A percentile compares a stretch with the other conserved stretches of the same genome.
These are phyloP conservation scores for Candida rishiriensis DNA, from an alignment of 805 yeast genomes.

Conservation along the genomic window DNA sequence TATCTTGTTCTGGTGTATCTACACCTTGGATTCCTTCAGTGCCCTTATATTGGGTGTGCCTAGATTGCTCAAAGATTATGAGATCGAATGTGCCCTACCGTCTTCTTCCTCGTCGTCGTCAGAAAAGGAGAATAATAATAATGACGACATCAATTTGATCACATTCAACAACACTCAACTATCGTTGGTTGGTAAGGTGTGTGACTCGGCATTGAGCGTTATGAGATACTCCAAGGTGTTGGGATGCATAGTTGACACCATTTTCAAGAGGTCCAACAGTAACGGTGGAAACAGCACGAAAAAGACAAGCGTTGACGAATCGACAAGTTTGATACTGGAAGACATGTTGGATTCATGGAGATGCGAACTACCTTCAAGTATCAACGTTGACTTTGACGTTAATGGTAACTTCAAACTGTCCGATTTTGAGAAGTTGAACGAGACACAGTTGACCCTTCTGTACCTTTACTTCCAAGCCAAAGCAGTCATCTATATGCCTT, in stretches of 20 bases:
- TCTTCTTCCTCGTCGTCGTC: conserved; percentile 31
- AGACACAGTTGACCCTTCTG: conserved; percentile 49
- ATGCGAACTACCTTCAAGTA: conserved; percentile 55
- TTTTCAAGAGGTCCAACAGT: conserved; percentile 55
- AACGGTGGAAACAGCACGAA: conserved; percentile 31
- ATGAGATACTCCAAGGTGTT: conserved; percentile 70
- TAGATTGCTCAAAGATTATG: conserved; percentile 70
- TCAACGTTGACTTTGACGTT: conserved; percentile 57
- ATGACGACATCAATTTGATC: conserved; percentile 51
- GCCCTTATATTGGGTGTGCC: conserved; percentile 81
- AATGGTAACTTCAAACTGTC: conserved; percentile 44
- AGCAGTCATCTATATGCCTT: conserved; percentile 59
- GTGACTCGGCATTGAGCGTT: conserved; percentile 55
- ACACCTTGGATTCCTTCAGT: conserved; percentile 69
- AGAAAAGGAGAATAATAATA: conserved; percentile 34
- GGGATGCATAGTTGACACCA: conserved; percentile 67
- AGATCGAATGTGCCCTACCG: conserved; percentile 84
- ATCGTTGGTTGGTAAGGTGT: conserved; percentile 66
- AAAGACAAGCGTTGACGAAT: conserved; percentile 26
- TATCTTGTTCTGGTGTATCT: conserved; percentile 79
- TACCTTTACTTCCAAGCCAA: conserved; percentile 59
- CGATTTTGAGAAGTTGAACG: conserved; percentile 30
- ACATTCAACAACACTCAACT: conserved; percentile 55
- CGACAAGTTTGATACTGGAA: conserved; percentile 40
- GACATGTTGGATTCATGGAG: conserved; percentile 77